Base-by-base conservation (phyloP, 495 filamentous ascomycete genomes). In the Tuber borchii region DNA sequence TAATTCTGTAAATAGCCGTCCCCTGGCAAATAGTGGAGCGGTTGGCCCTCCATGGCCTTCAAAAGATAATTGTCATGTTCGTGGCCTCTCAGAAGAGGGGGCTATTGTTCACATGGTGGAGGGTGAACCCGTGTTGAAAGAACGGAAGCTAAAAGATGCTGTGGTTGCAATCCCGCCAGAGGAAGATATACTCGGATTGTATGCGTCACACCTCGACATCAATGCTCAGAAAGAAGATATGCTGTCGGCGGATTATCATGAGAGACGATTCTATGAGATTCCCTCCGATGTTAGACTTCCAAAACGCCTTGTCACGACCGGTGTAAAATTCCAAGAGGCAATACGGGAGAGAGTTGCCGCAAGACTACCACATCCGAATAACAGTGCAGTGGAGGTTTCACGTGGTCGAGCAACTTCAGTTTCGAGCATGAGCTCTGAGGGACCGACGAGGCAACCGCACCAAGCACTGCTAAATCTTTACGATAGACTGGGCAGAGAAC, bases 1-100 rank as follows among this genome's bases (percentile, higher is more conserved):
- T 79, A 69, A 45, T 72, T 77, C 61, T 74, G 75, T 44, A 31
- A 85, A 77, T 83, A 84, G 45, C 75, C 83, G 75, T 82, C 85
- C 80, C 76, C 78, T 88, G 1, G 91, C 89, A 77, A 86, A 89
- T 70, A 87, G 90, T 0, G 91, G 91, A 14, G 85, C 89, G 42
- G 79, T 88, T 51, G 84, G 90, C 44, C 87, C 91, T 20, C 85
- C 90, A 65, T 95, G 93, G 93, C 93, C 93, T 43, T 89, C 89
- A 72, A 85, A 84, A 80, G 91, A 85, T 37, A 87, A 91, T 78
- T 80, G 86, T 9, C 91, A 95, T 81, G 81, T 92, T 40, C 87
- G 88, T 26, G 87, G 85, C 8, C 74, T 83, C 6, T 44, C 72
- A 31, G 70, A 76, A n/a, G 45, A 61, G 43, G 37, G 10, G 2